Conservation (phyloP, 2,329 filamentous ascomycete species). For the Coleophoma cylindrospora region DNA sequence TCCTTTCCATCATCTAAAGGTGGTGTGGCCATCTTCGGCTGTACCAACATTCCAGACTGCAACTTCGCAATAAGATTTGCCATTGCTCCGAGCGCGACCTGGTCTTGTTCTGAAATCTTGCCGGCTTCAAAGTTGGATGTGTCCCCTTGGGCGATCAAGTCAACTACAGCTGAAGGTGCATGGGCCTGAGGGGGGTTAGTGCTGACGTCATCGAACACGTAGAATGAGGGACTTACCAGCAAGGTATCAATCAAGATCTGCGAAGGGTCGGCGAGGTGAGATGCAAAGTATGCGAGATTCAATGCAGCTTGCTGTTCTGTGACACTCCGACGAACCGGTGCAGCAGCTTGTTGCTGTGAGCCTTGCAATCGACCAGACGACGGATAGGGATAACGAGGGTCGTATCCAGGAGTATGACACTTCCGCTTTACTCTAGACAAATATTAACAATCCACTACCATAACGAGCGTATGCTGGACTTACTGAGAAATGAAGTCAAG, state of each 20-base stretch:
- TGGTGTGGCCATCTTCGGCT: slow-evolving; percentile 1
- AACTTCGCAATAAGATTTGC: slow-evolving; percentile 4
- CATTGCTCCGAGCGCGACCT: slow-evolving; percentile 5
- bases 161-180: slow-evolving; percentile 35
- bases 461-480: slow-evolving; percentile 22
- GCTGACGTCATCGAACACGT: slow-evolving; percentile 17
- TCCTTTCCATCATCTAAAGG: background rate
- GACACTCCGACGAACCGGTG: slow-evolving; percentile 26
- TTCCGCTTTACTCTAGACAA: slow-evolving; percentile 13
- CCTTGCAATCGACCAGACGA: slow-evolving; percentile 9
- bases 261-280: slow-evolving; percentile 41
- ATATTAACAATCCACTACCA: slow-evolving; percentile 3
- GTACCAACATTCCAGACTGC: background rate
- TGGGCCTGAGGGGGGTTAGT: slow-evolving; percentile 28
- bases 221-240: slow-evolving; percentile 46
- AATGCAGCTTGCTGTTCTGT: slow-evolving; percentile 63
- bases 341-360: slow-evolving; percentile 4
- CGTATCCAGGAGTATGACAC: background rate
- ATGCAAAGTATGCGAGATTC: slow-evolving; percentile 53
- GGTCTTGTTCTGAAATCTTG: slow-evolving; percentile 3
- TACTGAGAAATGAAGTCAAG: slow-evolving; percentile 67
- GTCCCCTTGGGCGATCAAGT: slow-evolving; percentile 27
- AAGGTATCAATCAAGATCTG: slow-evolving; percentile 52
- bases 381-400: slow-evolving; percentile 7
- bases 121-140: slow-evolving; percentile 6